phyloP scores from a whole-genome alignment of 2,329 filamentous ascomycete species.

The Botrytis cinerea region DNA sequence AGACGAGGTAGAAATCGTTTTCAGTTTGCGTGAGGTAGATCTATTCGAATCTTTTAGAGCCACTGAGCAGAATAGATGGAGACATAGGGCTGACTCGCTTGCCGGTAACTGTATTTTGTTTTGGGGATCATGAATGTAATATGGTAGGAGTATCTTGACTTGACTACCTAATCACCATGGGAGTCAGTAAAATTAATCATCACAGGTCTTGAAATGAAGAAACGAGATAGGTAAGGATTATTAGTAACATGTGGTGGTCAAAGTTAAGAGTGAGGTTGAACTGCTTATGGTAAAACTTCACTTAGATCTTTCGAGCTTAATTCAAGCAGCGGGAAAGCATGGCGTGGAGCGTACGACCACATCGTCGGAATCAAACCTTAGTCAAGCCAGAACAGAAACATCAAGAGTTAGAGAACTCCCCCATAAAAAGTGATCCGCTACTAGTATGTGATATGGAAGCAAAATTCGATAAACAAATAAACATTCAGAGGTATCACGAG shows the following conservation, averaged over 20 bases:
- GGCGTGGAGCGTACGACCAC: not conserved
- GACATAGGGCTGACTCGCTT: not conserved
- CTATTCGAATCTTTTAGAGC: not conserved
- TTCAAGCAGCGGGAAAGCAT: not conserved
- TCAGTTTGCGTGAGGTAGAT: not conserved
- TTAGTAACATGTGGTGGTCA: not conserved
- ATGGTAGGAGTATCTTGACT: not conserved
- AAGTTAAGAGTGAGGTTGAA: not conserved
- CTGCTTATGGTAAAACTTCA: not conserved
- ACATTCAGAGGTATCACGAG: not conserved
- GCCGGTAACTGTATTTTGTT: not conserved
- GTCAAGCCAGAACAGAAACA: not conserved
- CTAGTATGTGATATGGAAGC: not conserved
- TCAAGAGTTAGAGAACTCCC: not conserved
- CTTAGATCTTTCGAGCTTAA: not conserved
- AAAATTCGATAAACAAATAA: not conserved
- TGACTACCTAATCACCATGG: not conserved
- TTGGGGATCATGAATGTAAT: not conserved
- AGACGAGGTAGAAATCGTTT: not conserved
- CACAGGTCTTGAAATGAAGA: not conserved
- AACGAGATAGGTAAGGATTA: not conserved
- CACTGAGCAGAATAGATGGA: not conserved
- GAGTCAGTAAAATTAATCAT: not conserved
- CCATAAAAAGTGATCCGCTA: not conserved
- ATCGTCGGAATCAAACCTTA: rapidly evolving